Percentiles rank a stretch among this genome's conserved stretches.
phyloP scores from a whole-genome alignment of 148 eudicot species.

The Arbutus unedo region DNA sequence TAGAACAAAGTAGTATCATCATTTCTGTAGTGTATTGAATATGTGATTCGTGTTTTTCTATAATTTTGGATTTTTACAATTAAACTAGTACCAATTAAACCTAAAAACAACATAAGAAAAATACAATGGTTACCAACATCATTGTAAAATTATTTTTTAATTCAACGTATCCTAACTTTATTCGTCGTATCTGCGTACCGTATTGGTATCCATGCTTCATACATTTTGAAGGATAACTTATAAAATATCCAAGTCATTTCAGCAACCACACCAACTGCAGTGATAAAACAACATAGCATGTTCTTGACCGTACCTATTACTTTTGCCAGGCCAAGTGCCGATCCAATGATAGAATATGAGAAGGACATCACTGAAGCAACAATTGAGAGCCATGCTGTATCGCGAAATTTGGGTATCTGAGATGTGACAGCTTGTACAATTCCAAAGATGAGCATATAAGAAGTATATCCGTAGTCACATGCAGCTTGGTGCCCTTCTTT shows the following conservation, averaged over 20 bases:
- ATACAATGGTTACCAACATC: no score
- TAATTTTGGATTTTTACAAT: no score
- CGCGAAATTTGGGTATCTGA: slow-evolving; percentile 72
- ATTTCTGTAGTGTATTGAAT: no score
- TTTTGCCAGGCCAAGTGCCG: slow-evolving; percentile 65
- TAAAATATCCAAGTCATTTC: not conserved
- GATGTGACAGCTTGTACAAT: slow-evolving; percentile 57
- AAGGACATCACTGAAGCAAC: slow-evolving; percentile 82
- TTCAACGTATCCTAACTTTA: no score
- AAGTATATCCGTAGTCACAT: slow-evolving; percentile 42
- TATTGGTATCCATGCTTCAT: no score
- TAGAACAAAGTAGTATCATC: no score
- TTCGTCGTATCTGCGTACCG: no score
- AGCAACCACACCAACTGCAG: not conserved
- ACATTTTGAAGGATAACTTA: no score
- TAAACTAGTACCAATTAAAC: no score
- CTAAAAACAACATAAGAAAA: no score
- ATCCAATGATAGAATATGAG: slow-evolving; percentile 66
- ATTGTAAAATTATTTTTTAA: no score
- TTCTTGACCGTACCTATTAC: slow-evolving; percentile 45
- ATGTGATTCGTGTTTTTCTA: no score
- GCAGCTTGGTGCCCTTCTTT: slow-evolving; percentile 57
- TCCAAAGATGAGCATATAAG: slow-evolving; percentile 71
- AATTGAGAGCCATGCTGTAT: slow-evolving; percentile 72
- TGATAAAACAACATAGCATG: not conserved